phyloP scores from a whole-genome alignment of 768 basidiomycete species.

The Russula emetica region DNA sequence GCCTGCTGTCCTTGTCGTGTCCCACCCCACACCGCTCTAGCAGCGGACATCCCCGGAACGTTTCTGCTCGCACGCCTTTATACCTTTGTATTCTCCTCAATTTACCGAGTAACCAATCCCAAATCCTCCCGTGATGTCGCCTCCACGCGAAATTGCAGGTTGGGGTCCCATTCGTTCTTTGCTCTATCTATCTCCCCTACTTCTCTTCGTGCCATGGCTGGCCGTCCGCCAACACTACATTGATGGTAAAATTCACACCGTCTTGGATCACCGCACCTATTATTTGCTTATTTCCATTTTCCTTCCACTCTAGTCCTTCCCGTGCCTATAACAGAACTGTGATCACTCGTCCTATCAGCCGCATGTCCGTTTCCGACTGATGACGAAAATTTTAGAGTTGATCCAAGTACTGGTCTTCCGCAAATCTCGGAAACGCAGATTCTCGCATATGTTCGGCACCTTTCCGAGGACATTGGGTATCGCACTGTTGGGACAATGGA shows the following conservation, averaged over 20 bases:
- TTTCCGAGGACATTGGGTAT: slow-evolving; percentile 86
- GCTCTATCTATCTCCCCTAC: slow-evolving; percentile 48
- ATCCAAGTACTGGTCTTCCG: slow-evolving; percentile 55
- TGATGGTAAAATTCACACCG: slow-evolving; percentile 13
- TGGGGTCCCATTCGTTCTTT: slow-evolving; percentile 60
- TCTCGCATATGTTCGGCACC: slow-evolving; percentile 54
- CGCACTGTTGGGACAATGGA: slow-evolving; percentile 88
- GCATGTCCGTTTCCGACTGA: neutral
- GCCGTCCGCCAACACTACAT: slow-evolving; percentile 39
- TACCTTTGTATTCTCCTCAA: neutral
- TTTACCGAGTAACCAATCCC: neutral
- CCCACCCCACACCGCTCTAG: too few relatives aligned
- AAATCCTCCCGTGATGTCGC: neutral
- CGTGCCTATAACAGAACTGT: slow-evolving; percentile 26
- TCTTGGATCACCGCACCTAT: too few relatives aligned
- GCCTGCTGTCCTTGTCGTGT: too few relatives aligned
- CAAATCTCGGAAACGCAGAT: slow-evolving; percentile 71
- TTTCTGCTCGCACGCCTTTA: neutral
- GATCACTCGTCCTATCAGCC: neutral
- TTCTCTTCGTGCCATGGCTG: slow-evolving; percentile 46
- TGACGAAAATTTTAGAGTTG: slow-evolving; percentile 26
- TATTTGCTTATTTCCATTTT: neutral
- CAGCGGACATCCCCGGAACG: too few relatives aligned
- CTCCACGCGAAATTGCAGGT: neutral
- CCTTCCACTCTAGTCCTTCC: slow-evolving; percentile 23